Conservation (phyloP, 257 asterid species). For the Handroanthus guayacan region DNA sequence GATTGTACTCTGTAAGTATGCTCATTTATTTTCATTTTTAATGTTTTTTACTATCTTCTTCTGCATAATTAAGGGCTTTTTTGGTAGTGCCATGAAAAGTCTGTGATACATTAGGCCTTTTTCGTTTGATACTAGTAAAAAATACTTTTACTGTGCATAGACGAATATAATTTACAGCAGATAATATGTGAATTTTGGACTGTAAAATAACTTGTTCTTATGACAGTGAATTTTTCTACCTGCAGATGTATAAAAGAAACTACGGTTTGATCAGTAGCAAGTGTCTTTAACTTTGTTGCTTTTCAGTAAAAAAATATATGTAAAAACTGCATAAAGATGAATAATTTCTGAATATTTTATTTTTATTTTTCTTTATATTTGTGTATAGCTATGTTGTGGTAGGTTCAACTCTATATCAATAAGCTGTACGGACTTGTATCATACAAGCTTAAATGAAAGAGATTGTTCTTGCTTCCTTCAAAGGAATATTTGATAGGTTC, state of each 20-base stretch:
- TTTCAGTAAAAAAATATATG: conserved; percentile 31
- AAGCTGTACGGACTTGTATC: background rate
- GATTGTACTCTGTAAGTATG: conserved; percentile 48
- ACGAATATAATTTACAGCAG: too few relatives aligned
- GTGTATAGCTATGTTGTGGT: conserved; percentile 25
- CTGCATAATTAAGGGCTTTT: too few relatives aligned
- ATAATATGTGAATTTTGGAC: background rate
- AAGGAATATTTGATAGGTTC: background rate
- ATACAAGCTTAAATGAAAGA: background rate
- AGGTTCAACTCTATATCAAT: conserved; percentile 5
- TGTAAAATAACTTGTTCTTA: background rate
- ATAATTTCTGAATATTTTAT: conserved; percentile 15
- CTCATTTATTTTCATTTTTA: background rate
- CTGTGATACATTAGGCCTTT: background rate
- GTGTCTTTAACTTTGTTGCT: conserved; percentile 6
- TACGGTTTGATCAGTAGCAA: conserved; percentile 17
- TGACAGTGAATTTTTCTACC: background rate
- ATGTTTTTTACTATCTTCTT: background rate
- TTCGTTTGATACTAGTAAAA: background rate
- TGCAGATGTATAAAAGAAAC: conserved; percentile 35
- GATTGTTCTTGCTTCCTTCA: background rate
- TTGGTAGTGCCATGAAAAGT: background rate
- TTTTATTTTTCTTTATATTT: conserved; percentile 14
- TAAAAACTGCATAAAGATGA: conserved; percentile 34
- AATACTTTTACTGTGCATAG: too few relatives aligned